Percentiles rank a stretch among this genome's conserved stretches.
Evolutionary conservation across 495 filamentous ascomycete species (phyloP).

Genomic region (Xylaria palmicola): DNA sequence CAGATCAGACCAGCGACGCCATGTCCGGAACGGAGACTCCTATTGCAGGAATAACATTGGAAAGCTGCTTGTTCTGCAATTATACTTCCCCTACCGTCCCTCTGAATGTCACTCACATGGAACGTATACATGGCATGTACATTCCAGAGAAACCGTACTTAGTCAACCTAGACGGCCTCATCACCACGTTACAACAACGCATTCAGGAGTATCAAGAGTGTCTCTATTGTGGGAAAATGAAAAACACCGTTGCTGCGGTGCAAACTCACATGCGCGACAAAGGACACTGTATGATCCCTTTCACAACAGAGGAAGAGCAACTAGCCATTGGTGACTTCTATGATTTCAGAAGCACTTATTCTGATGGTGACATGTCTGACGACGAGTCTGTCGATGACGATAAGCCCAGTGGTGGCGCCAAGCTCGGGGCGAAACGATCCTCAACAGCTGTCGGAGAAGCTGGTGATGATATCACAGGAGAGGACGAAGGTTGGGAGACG

Average conservation of each 20-base stretch:
- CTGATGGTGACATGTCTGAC: constrained; percentile 67
- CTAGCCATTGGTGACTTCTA: constrained; percentile 97
- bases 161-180: constrained; percentile 74
- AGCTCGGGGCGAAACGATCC: constrained; percentile 52
- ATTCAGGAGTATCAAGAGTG: constrained; percentile 72
- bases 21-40: constrained; percentile 37
- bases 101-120: constrained; percentile 84
- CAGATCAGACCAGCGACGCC: constrained; percentile 32
- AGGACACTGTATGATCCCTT: constrained; percentile 94
- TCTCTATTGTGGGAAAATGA: constrained; percentile 76
- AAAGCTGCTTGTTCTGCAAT: constrained; percentile 89
- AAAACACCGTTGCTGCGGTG: constrained; percentile 68
- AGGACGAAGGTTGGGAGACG: constrained; percentile 83
- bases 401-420: constrained; percentile 56
- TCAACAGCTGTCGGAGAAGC: constrained; percentile 49
- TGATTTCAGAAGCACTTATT: constrained; percentile 94
- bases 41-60: constrained; percentile 43
- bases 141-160: constrained; percentile 85
- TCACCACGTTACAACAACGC: constrained; percentile 71
- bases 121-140: constrained; percentile 90
- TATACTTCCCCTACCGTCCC: constrained; percentile 67
- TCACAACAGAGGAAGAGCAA: constrained; percentile 84
- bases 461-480: constrained; percentile 52
- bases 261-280: constrained; percentile 97
- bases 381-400: constrained; percentile 53